These are phyloP conservation scores for Alectoria sarmentosa DNA, from an alignment of 495 filamentous ascomycete genomes.

Conservation along the genomic window DNA sequence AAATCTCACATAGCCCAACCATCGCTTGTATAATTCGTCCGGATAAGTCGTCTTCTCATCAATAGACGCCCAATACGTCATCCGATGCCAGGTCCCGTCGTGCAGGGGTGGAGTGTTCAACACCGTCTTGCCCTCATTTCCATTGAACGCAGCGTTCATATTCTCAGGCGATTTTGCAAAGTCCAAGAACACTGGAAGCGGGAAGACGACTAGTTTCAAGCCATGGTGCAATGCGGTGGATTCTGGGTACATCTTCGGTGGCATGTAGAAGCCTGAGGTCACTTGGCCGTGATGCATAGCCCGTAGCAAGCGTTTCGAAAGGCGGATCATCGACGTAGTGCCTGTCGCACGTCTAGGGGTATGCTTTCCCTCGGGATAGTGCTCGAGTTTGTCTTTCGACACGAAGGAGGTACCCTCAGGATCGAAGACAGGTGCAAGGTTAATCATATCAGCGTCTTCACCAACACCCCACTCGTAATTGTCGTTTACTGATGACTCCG, in stretches of 20 bases:
- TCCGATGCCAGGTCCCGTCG: conserved; percentile 13
- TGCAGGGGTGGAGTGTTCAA: conserved; percentile 4
- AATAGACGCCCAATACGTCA: conserved; percentile 18
- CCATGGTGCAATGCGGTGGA: conserved; percentile 62
- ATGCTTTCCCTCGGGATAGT: conserved; percentile 46
- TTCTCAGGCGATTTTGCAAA: conserved; percentile 48
- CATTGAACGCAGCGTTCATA: conserved; percentile 56
- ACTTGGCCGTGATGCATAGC: conserved; percentile 61
- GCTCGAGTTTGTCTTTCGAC: conserved; percentile 53
- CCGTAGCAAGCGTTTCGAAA: conserved; percentile 55
- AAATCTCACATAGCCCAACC: conserved; percentile 22
- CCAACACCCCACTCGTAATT: conserved; percentile 65
- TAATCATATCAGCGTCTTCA: conserved; percentile 71
- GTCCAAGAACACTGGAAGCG: conserved; percentile 65
- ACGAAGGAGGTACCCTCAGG: conserved; percentile 57
- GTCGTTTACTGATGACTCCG: conserved; percentile 47
- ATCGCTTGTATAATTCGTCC: conserved; percentile 23
- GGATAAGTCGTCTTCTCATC: conserved; percentile 16
- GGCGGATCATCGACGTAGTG: conserved; percentile 53
- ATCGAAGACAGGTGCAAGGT: conserved; percentile 63
- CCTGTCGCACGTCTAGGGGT: conserved; percentile 60
- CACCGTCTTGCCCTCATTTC: conserved; percentile 40
- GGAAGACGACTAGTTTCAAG: conserved; percentile 60
- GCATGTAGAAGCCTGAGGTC: conserved; percentile 51
- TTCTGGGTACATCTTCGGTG: conserved; percentile 62